These are phyloP conservation scores for Penicillium polonicum DNA, from an alignment of 2,329 filamentous ascomycete species.

Conservation along the genomic window DNA sequence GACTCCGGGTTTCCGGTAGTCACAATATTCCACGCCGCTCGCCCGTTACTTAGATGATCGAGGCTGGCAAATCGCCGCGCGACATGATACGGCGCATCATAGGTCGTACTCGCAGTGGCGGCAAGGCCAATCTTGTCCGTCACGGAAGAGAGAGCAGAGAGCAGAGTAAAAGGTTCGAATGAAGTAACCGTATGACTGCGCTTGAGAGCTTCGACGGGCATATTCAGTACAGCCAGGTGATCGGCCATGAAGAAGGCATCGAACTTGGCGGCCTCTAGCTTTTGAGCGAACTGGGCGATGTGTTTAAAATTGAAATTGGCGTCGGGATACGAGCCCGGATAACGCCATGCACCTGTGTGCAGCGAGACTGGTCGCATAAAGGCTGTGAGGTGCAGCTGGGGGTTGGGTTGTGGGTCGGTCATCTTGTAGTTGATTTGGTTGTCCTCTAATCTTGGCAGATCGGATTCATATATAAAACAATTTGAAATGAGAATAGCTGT, in stretches of 20 bases:
- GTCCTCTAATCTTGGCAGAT: neutral
- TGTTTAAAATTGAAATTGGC: conserved; percentile 60
- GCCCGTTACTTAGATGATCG: conserved; percentile 51
- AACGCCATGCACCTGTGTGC: conserved; percentile 58
- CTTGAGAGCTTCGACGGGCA: conserved; percentile 57
- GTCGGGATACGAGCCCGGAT: conserved; percentile 55
- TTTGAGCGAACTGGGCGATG: conserved; percentile 54
- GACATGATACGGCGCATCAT: conserved; percentile 54
- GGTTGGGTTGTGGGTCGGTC: conserved; percentile 14
- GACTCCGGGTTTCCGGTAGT: conserved; percentile 55
- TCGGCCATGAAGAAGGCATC: conserved; percentile 60
- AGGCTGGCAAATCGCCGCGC: conserved; percentile 54
- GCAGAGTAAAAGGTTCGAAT: conserved; percentile 56
- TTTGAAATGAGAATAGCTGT: neutral
- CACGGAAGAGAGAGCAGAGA: conserved; percentile 51
- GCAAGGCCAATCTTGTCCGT: conserved; percentile 53
- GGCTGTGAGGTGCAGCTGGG: conserved; percentile 54
- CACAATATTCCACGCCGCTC: conserved; percentile 57
- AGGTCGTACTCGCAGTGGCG: conserved; percentile 54
- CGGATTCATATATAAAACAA: no score
- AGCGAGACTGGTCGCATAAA: conserved; percentile 60
- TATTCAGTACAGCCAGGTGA: conserved; percentile 55
- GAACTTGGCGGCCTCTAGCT: conserved; percentile 55
- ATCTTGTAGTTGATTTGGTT: conserved; percentile 8
- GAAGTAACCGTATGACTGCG: conserved; percentile 59